phyloP scores from a whole-genome alignment of 352 stramenopile species.

The Phytophthora cactorum region DNA sequence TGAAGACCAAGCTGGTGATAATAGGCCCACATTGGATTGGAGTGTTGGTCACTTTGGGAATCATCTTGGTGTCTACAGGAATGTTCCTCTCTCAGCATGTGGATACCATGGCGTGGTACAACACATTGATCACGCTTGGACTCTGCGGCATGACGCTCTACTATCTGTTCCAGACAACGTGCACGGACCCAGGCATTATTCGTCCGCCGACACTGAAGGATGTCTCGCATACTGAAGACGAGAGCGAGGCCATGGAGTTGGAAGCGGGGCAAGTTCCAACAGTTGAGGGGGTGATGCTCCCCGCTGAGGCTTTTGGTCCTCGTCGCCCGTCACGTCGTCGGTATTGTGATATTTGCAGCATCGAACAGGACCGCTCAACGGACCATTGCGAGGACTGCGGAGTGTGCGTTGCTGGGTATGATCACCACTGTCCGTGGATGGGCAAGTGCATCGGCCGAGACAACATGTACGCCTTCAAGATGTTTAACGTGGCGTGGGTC shows the following conservation, averaged over 20 bases:
- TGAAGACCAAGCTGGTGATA: constrained; percentile 48
- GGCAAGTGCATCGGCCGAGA: constrained; percentile 93
- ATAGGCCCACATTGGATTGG: constrained; percentile 86
- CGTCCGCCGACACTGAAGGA: constrained; percentile 18
- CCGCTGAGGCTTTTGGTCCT: constrained; percentile 6
- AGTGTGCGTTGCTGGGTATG: constrained; percentile 89
- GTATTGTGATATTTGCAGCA: constrained; percentile 75
- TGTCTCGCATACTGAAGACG: constrained; percentile 19
- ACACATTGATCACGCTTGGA: constrained; percentile 60
- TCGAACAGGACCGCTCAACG: constrained; percentile 62
- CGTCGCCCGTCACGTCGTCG: constrained; percentile 33
- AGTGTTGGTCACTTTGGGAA: constrained; percentile 65
- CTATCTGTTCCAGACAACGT: constrained; percentile 79
- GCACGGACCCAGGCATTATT: constrained; percentile 78
- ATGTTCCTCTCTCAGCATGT: constrained; percentile 75
- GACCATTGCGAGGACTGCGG: constrained; percentile 94
- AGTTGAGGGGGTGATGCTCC: constrained; percentile 4
- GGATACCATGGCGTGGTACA: constrained; percentile 51
- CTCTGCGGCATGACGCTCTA: constrained; percentile 68
- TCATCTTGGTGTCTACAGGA: constrained; percentile 64
- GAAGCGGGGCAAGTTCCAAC: constrained; percentile 20
- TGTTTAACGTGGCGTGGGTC: constrained; percentile 88
- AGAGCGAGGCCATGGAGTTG: constrained; percentile 30
- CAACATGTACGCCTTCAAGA: constrained; percentile 92
- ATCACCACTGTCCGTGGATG: constrained; percentile 96